Conservation (phyloP, 2,329 filamentous ascomycete genomes). For the Monilinia vaccinii-corymbosi region DNA sequence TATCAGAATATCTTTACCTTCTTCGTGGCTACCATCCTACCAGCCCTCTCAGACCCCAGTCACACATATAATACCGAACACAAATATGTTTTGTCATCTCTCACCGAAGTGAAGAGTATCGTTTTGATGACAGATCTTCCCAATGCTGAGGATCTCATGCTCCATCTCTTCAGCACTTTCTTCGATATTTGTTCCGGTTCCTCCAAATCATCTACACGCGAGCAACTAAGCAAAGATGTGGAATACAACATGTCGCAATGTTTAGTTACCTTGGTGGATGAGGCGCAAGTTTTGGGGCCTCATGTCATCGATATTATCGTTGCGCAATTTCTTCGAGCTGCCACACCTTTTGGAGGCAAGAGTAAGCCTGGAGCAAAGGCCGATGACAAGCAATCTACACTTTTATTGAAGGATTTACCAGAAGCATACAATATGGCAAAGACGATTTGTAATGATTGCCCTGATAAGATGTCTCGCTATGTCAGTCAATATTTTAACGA, state of each 20-base stretch:
- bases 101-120: conserved; percentile 91
- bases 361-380: conserved; percentile 41
- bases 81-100: conserved; percentile 78
- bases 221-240: conserved; percentile 84
- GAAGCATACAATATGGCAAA: conserved; percentile 96
- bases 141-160: conserved; percentile 67
- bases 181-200: conserved; percentile 86
- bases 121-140: conserved; percentile 83
- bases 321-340: conserved; percentile 87
- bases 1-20: conserved; percentile 82
- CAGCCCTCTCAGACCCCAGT: conserved; percentile 74
- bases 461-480: conserved; percentile 90
- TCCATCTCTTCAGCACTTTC: conserved; percentile 75
- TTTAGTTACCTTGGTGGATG: conserved; percentile 77
- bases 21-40: conserved; percentile 74
- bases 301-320: conserved; percentile 88
- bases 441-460: conserved; percentile 78
- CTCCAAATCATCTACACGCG: conserved; percentile 64
- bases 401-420: conserved; percentile 80
- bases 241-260: conserved; percentile 87
- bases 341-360: conserved; percentile 54
- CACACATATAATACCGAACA: conserved; percentile 91
- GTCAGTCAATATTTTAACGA: conserved; percentile 96
- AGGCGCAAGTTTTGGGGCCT: conserved; percentile 65
- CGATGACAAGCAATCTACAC: conserved; percentile 71